Conservation (phyloP, 2,329 filamentous ascomycete species). For the Aspergillus amoenus region DNA sequence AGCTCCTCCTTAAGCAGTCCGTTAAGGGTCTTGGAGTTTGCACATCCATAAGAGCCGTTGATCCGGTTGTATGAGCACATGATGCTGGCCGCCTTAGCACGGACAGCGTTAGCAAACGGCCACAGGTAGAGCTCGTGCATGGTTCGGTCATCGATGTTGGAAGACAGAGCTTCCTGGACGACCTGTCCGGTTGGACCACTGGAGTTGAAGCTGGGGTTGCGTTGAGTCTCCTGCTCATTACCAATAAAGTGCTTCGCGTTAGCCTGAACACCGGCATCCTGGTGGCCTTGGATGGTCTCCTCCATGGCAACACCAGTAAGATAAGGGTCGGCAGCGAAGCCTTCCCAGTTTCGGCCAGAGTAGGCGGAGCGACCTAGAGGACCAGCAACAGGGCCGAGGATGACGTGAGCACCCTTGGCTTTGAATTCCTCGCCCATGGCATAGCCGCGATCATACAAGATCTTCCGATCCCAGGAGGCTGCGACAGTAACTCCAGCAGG, state of each 20-base stretch:
- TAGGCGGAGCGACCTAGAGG: slow-evolving; percentile 39
- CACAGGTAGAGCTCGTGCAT: slow-evolving; percentile 61
- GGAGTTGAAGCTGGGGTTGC: slow-evolving; percentile 28
- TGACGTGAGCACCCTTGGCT: slow-evolving; percentile 38
- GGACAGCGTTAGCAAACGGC: slow-evolving; percentile 60
- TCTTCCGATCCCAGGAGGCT: slow-evolving; percentile 58
- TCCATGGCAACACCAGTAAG: slow-evolving; percentile 45
- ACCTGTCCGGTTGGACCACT: slow-evolving; percentile 35
- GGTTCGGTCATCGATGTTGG: slow-evolving; percentile 69
- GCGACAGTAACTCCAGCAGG: slow-evolving; percentile 71
- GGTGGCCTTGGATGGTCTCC: slow-evolving; percentile 54
- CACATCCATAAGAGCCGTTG: slow-evolving; percentile 50
- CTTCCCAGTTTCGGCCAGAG: slow-evolving; percentile 39
- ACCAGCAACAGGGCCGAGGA: slow-evolving; percentile 44
- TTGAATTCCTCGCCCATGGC: slow-evolving; percentile 55
- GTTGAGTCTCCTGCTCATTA: slow-evolving; percentile 66
- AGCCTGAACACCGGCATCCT: slow-evolving; percentile 50
- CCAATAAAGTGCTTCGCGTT: slow-evolving; percentile 48
- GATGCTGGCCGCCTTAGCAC: slow-evolving; percentile 58
- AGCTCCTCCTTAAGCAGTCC: slow-evolving; percentile 52
- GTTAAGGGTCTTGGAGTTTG: slow-evolving; percentile 48
- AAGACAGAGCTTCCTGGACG: slow-evolving; percentile 29
- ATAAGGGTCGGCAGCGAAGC: slow-evolving; percentile 46
- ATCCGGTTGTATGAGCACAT: slow-evolving; percentile 50
- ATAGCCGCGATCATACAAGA: slow-evolving; percentile 54